Conservation (phyloP, 345 rosid genomes). For the Eucalyptus regnans region DNA sequence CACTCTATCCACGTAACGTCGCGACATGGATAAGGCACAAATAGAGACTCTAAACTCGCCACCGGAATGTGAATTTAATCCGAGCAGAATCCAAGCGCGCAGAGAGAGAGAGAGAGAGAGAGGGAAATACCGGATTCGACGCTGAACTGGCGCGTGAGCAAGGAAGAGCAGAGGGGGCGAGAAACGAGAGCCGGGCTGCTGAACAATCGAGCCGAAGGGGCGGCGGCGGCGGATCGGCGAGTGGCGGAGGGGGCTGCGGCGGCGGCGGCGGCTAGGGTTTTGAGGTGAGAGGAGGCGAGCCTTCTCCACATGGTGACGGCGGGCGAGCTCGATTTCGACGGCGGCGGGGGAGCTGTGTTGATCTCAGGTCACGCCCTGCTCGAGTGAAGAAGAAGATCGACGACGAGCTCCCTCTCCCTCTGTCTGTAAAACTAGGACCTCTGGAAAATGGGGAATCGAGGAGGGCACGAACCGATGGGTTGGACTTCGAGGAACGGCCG, state of each 20-base stretch:
- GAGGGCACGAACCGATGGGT: neutral
- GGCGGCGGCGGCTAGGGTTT: slow-evolving; percentile 8
- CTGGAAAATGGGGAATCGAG: neutral
- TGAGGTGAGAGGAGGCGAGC: slow-evolving; percentile 1
- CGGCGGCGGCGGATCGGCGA: neutral
- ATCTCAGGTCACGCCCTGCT: slow-evolving; percentile 7
- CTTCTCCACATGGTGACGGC: slow-evolving; percentile 7
- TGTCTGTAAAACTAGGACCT: neutral
- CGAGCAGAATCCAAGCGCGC: neutral
- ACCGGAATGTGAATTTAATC: neutral
- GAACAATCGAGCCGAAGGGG: neutral
- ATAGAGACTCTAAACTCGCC: neutral
- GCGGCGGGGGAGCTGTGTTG: neutral
- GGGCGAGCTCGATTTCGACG: neutral
- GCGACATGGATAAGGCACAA: neutral
- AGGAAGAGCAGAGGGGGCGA: neutral
- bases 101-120: too few relatives aligned
- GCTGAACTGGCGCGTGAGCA: neutral
- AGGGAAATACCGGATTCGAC: neutral
- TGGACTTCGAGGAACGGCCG: neutral
- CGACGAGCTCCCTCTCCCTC: neutral
- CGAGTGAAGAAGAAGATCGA: neutral
- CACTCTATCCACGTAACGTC: neutral
- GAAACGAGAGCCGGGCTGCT: neutral
- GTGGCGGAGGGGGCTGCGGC: neutral